Conservation (phyloP, 139 green algal species). For the Trebouxia sp. region DNA sequence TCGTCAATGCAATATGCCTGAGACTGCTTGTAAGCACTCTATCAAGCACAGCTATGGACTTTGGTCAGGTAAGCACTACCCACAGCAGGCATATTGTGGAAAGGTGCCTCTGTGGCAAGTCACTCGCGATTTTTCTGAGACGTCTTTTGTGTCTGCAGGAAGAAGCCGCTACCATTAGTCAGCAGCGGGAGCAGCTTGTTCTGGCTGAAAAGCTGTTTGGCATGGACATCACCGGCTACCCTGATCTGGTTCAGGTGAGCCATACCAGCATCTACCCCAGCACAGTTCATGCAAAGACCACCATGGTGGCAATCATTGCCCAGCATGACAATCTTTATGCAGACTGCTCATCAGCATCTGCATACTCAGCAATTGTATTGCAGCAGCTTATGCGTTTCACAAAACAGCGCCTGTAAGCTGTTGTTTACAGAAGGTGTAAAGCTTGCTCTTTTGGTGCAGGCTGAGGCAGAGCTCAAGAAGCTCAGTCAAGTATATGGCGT, state of each 20-base stretch:
- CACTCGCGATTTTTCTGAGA: not conserved
- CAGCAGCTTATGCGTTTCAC: too few species aligned
- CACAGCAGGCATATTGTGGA: not conserved
- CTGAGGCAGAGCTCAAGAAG: slow-evolving; percentile 71
- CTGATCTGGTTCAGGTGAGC: slow-evolving; percentile 55
- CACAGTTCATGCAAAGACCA: too few species aligned
- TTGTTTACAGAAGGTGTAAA: too few species aligned
- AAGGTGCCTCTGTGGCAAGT: not conserved
- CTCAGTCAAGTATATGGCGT: slow-evolving; percentile 75
- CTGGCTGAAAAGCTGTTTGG: slow-evolving; percentile 87
- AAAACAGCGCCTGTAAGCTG: too few species aligned
- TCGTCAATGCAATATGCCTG: not conserved
- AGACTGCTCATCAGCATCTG: not conserved
- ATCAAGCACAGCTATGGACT: not conserved
- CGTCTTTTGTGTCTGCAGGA: slow-evolving; percentile 25
- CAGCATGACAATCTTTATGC: too few species aligned
- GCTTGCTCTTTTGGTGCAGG: too few species aligned
- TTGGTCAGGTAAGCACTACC: not conserved
- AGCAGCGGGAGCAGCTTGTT: slow-evolving; percentile 71
- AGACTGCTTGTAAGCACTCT: not conserved
- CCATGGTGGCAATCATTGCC: too few species aligned
- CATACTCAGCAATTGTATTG: too few species aligned
- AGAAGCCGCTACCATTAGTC: not conserved
- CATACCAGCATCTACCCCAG: too few species aligned
- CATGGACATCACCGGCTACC: slow-evolving; percentile 78